Conservation (phyloP, 2,329 filamentous ascomycete species). For the Venturia asperata region DNA sequence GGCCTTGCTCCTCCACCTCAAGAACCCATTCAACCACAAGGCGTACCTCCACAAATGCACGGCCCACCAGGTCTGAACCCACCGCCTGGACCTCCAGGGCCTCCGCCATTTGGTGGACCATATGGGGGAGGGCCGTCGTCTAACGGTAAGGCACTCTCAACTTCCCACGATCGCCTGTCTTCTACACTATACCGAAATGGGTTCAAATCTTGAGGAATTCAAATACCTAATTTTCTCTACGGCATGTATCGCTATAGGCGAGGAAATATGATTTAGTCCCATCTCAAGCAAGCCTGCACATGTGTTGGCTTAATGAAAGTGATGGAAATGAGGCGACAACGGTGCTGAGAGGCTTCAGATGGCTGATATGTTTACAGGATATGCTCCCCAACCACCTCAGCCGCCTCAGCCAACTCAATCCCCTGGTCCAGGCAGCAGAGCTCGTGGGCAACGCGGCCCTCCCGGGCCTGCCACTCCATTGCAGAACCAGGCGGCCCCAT, state of each 20-base stretch:
- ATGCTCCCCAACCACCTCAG: constrained; percentile 70
- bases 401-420: constrained; percentile 79
- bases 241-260: constrained; percentile 5
- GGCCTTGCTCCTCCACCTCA: constrained; percentile 67
- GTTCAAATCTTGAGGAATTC: neutral
- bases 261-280: neutral
- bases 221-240: neutral
- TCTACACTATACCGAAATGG: neutral
- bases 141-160: constrained; percentile 44
- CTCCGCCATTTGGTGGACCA: constrained; percentile 58
- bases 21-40: constrained; percentile 52
- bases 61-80: constrained; percentile 58
- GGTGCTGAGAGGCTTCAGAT: neutral
- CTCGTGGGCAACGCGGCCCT: constrained; percentile 50
- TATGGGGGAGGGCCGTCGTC: constrained; percentile 48
- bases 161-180: neutral
- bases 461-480: constrained; percentile 79
- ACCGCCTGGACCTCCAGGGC: constrained; percentile 53
- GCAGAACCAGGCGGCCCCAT: constrained; percentile 80
- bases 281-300: neutral
- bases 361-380: constrained; percentile 15
- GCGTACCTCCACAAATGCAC: constrained; percentile 53
- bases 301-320: neutral
- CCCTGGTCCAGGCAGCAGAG: constrained; percentile 66
- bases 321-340: neutral